Percentiles rank a stretch among this genome's conserved stretches.
Conservation (phyloP, 768 basidiomycete genomes). For the Tylopilus sp. region DNA sequence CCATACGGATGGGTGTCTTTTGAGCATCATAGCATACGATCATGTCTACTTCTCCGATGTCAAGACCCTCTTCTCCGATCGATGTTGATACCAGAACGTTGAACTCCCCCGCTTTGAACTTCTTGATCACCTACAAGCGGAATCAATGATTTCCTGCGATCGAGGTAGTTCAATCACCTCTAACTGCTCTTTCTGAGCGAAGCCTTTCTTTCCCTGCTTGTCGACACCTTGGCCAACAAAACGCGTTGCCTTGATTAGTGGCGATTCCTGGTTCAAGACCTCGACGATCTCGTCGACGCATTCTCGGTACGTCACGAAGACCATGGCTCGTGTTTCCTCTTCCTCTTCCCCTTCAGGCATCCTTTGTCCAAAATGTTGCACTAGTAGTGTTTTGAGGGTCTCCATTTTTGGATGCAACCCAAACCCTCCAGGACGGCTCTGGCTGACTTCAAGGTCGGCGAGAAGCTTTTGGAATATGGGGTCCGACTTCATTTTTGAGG, state of each 20-base stretch:
- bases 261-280: slow-evolving; percentile 68
- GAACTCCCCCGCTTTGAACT: slow-evolving; percentile 82
- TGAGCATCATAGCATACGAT: slow-evolving; percentile 97
- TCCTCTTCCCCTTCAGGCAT: slow-evolving; percentile 42
- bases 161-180: slow-evolving; percentile 50
- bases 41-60: slow-evolving; percentile 96
- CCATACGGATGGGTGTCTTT: slow-evolving; percentile 95
- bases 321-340: slow-evolving; percentile 73
- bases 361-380: slow-evolving; percentile 65
- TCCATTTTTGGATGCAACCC: slow-evolving; percentile 91
- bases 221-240: slow-evolving; percentile 92
- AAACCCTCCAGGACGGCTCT: slow-evolving; percentile 44
- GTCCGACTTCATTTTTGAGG: slow-evolving; percentile 47
- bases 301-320: slow-evolving; percentile 88
- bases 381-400: slow-evolving; percentile 63
- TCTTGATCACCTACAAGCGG: slow-evolving; percentile 64
- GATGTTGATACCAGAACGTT: slow-evolving; percentile 95
- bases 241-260: slow-evolving; percentile 73
- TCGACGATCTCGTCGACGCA: slow-evolving; percentile 91
- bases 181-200: slow-evolving; percentile 88
- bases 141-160: not conserved
- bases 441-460: slow-evolving; percentile 61
- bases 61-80: slow-evolving; percentile 96
- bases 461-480: slow-evolving; percentile 63
- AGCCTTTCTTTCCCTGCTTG: slow-evolving; percentile 82